Conservation (phyloP, 352 stramenopile species). For the Pythium scleroteichum region DNA sequence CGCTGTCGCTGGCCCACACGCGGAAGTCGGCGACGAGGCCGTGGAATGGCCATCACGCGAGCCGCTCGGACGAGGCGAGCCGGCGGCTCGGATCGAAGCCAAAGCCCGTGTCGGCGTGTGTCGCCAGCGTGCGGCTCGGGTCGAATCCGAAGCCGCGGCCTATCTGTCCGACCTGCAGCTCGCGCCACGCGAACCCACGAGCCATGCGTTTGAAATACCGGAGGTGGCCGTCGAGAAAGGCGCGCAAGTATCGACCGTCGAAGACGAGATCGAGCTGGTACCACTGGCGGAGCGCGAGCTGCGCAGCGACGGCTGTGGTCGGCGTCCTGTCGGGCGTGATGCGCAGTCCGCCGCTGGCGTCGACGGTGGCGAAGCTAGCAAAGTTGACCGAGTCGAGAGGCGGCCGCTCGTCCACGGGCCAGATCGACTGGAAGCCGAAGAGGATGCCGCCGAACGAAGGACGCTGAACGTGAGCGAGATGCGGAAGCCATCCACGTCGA, state of each 20-base stretch:
- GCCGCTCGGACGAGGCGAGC: background rate
- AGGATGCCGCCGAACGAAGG: no score
- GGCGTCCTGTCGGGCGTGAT: no score
- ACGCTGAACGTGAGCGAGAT: no score
- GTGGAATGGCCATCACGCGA: constrained; percentile 10
- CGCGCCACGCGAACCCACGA: background rate
- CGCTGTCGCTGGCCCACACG: background rate
- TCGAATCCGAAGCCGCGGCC: constrained; percentile 12
- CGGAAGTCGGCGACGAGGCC: constrained; percentile 1
- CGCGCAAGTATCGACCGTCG: constrained; percentile 5
- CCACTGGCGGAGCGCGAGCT: background rate
- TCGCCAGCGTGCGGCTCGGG: constrained; percentile 7
- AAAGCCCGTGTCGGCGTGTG: constrained; percentile 4
- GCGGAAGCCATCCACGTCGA: no score
- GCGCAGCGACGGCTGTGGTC: no score
- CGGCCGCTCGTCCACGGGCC: no score
- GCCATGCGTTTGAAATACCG: constrained; percentile 6
- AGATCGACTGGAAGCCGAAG: no score
- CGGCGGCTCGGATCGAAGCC: constrained; percentile 8
- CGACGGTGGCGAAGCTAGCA: no score
- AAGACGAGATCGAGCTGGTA: background rate
- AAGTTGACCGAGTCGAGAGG: no score
- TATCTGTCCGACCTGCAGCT: background rate
- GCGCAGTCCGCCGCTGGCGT: no score
- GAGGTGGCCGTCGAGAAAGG: constrained; percentile 2